These are phyloP conservation scores for Leccinum uliginosum DNA, from an alignment of 768 basidiomycete species.

Conservation along the genomic window DNA sequence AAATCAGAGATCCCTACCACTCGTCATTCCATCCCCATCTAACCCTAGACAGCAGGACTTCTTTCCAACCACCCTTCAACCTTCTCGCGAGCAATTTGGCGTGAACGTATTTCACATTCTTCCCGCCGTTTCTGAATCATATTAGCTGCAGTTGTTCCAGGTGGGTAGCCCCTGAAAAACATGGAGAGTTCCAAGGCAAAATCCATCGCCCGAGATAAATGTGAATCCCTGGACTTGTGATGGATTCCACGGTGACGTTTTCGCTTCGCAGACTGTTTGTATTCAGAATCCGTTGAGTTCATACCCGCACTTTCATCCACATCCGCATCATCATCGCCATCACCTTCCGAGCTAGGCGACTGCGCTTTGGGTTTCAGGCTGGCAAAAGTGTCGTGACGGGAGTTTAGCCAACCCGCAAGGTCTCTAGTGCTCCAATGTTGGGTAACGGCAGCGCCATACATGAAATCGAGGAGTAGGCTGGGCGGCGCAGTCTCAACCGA, in stretches of 20 bases:
- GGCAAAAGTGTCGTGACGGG: not conserved
- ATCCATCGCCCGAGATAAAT: constrained; percentile 24
- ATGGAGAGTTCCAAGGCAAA: constrained; percentile 95
- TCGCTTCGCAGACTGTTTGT: rapidly evolving
- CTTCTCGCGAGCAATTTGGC: not conserved
- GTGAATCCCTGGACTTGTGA: not conserved
- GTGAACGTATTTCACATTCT: not conserved
- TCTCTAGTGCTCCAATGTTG: not conserved
- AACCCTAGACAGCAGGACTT: too few species aligned
- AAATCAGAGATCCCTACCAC: too few species aligned
- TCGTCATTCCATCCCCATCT: too few species aligned
- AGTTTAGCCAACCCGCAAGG: not conserved
- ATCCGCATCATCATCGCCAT: too few species aligned
- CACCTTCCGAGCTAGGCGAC: not conserved
- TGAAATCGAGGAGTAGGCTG: not conserved
- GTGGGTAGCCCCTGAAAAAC: constrained; percentile 96
- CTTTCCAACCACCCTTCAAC: not conserved
- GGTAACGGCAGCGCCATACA: not conserved
- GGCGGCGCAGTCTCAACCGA: not conserved
- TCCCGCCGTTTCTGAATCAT: not conserved
- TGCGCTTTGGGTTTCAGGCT: not conserved
- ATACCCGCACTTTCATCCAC: not conserved
- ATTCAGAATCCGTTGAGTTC: too few species aligned
- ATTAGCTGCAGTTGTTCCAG: constrained; percentile 32
- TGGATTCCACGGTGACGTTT: not conserved